Base-by-base conservation (phyloP, 495 filamentous ascomycete species). In the Talaromyces thailandensis region DNA sequence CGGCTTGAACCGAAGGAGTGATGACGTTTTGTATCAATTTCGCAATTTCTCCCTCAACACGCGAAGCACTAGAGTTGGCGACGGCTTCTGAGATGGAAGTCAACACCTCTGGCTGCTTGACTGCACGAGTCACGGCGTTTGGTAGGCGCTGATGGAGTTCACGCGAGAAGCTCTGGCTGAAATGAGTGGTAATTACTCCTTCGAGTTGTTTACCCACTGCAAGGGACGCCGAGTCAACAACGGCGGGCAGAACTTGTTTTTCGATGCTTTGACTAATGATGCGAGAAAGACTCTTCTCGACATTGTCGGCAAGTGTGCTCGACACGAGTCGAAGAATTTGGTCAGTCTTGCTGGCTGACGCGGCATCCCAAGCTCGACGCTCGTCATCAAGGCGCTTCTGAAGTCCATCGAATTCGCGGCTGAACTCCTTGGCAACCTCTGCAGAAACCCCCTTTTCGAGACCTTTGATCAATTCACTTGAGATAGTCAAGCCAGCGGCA, bases 301-400 rank as follows among this genome's bases (percentile, higher is more conserved):
- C 90, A 64, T 97, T 98, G 52, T 94, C 88, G 21, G 91, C 89
- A 21, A 99, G 79, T 12, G 94, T 93, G 58, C 83, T 86, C 1
- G 92, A 94, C 8, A 99, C 90, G 50, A 96, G 80, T 23, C 91
- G 88, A 58, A 99, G 81, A 32, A 99, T 78, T 62, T 88, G 86
- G 60, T 92, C 87, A 64, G 90, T 88, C 64, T 86, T 87, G n/a
- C 85, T 82, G 16, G 84, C 76, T 28, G 84, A 82, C 28, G 86
- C 81, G 58, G 84, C 84, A 71, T 87, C 84, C 69, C 84, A 82
- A 57, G 79, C 77, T 64, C 83, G 83, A 64, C 80, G 85, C 61
- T 90, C 88, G 16, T 85, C 83, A 56, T 87, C 85, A 61, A 90
- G 76, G 50, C 82, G 83, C 32, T 74, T 76, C 67, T 88, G 84